Evolutionary conservation across 306 rosid species (phyloP), one percentile per base, ranked within the genome.

Genomic region (Trifolium repens): DNA sequence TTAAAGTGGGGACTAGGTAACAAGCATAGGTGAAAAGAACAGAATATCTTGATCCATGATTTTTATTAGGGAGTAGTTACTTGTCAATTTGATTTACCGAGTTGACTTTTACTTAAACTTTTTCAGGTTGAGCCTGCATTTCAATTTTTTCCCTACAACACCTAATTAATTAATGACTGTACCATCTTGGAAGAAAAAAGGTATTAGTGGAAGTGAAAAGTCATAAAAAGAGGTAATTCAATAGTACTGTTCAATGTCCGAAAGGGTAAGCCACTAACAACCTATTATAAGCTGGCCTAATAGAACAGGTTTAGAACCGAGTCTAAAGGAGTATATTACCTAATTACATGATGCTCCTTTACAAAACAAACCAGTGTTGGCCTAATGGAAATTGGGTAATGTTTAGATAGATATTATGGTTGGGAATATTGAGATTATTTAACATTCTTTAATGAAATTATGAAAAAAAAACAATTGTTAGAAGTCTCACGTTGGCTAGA

Each of bases 41-140:
- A 32, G 35, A 32, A 32, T 32, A 32, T 32, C 35, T 32, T 32
- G 35, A 32, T 32, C 5, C 1, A 32, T 6, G 35, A 32, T 32
- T 32, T 30, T 30, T 30, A 30, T 30, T 30, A 1, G 2, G 5
- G 34, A 30, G 34, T 32, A 32, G 35, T 44, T 11, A 60, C 66
- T 12, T 44, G 50, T 44, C 50, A n/a, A 39, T 40, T 63, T 63
- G 50, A 76, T 76, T 65, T 14, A 16, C 71, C 5, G 19, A 71
- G 78, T 81, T 71, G 78, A 76, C 85, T 81, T 81, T 76, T 63
- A 1, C 14, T 27, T 24, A 64, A 64, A 6, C 34, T 64, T 81
- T 76, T 52, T 26, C 64, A 58, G 71, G 77, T 43, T 13, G 73
- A 75, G 69, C 16, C 40, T 37, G 75, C 66, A 26, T 54, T 67